Percentiles rank a stretch among this genome's conserved stretches.
Conservation (phyloP, 2,329 filamentous ascomycete genomes). For the Decorospora gaudefroyi region DNA sequence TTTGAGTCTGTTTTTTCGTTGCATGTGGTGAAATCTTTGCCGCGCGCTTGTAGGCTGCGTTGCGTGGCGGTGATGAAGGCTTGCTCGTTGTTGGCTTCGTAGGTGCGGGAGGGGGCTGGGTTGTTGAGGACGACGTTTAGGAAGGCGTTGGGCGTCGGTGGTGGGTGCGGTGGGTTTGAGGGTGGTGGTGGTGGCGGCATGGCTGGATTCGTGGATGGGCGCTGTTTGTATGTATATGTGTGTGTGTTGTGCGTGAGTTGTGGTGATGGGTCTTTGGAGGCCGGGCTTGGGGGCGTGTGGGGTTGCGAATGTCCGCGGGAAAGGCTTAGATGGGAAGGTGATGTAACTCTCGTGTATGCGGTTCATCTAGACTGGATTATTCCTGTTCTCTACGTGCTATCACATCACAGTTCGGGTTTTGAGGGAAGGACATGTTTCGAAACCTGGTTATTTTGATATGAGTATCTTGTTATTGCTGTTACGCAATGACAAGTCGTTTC, state of each 20-base stretch:
- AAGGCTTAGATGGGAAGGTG: conserved; percentile 30
- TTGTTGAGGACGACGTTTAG: conserved; percentile 12
- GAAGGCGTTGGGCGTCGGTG: conserved; percentile 6
- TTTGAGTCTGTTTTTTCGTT: too few species aligned
- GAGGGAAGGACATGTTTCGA: too few species aligned
- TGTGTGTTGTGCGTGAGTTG: conserved; percentile 2
- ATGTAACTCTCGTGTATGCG: too few species aligned
- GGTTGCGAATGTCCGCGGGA: conserved; percentile 23
- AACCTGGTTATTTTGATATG: conserved; percentile 4
- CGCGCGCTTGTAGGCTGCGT: conserved; percentile 36
- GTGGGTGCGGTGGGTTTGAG: conserved; percentile 8
- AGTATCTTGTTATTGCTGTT: conserved; percentile 1
- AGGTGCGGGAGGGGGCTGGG: background rate
- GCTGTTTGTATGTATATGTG: background rate
- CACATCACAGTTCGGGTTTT: too few species aligned
- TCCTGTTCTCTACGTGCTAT: too few species aligned
- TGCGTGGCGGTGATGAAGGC: conserved; percentile 15
- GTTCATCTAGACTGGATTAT: too few species aligned
- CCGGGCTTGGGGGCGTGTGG: conserved; percentile 8
- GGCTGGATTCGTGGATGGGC: background rate
- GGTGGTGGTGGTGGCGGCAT: conserved; percentile 11
- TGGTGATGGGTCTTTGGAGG: background rate
- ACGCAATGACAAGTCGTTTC: conserved; percentile 4
- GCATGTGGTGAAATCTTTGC: conserved; percentile 9
- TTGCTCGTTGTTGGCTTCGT: background rate